Evolutionary conservation across 2,329 filamentous ascomycete genomes (phyloP), one percentile per base, ranked within the genome.

Genomic region (Hymenotorrendiella dingleyae): DNA sequence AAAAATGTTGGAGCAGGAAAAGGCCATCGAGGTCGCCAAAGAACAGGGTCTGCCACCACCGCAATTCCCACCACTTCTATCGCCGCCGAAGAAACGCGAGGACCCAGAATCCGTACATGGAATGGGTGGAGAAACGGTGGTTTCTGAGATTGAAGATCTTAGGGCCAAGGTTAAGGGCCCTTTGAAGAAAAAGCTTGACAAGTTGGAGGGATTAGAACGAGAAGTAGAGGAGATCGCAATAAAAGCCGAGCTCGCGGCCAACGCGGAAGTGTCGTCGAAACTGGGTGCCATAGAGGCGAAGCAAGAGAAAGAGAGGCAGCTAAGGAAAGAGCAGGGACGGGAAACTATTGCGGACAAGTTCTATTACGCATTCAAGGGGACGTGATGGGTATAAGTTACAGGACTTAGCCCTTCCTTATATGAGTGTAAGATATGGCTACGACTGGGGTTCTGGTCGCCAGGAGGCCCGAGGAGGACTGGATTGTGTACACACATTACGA

Each of bases 1-100:
- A 58, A 80, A 84, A 54, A 88, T 97, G 82, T 65, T 94, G 27
- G 75, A 79, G 48, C 88, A 94, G 61, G 91, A 98, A 65, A 72
- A 71, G 16, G 76, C 74, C 49, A 79, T 86, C n/a, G 78, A 84
- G 50, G 74, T 80, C 56, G 85, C 84, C 26, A 80, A 80, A 63
- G 70, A 73, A 41, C 74, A 76, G 51, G 79, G 78, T 21, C 64
- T 63, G n/a, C 71, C 74, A 0, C 60, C 71, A 34, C 82, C 84
- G 0, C 66, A 69, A 16, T 81, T 86, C 56, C 68, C 77, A 35
- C 71, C 78, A 6, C 62, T 80, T 6, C 61, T 86, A 24, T 16
- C 29, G 6, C 52, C 53, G 20, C 37, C 41, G 28, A 47, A 47
- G 29, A 37, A 46, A 5, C 49, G 41, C 27, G 5, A 29, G 26